Percentiles rank a stretch among this genome's conserved stretches.
These are phyloP conservation scores for Cymodocea nodosa DNA, from an alignment of 116 monocot genomes.

Conservation along the genomic window DNA sequence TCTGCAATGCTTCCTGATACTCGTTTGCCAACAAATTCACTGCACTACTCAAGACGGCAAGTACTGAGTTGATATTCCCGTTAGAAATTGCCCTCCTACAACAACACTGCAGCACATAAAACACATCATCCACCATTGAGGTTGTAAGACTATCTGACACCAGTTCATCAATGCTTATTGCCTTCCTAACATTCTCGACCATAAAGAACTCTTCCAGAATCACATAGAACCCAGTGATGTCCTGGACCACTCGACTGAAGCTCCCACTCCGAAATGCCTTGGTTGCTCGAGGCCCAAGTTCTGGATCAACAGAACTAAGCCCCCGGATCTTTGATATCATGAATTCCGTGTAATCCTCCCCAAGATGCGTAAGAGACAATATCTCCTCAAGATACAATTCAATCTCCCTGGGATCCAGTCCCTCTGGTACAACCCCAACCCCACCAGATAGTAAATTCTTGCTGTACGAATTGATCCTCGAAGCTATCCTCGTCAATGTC, in stretches of 20 bases:
- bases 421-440: constrained; percentile 13
- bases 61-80: constrained; percentile 66
- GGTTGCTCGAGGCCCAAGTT: constrained; percentile 52
- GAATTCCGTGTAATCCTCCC: constrained; percentile 91
- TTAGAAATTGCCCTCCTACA: constrained; percentile 81
- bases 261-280: constrained; percentile 67
- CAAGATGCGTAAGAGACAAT: constrained; percentile 67
- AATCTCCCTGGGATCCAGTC: constrained; percentile 88
- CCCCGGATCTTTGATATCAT: constrained; percentile 81
- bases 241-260: constrained; percentile 69
- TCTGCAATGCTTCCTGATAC: constrained; percentile 83
- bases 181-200: constrained; percentile 99
- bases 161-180: constrained; percentile 77
- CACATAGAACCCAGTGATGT: constrained; percentile 92
- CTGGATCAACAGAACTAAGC: constrained; percentile 54
- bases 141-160: constrained; percentile 69
- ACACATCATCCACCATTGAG: constrained; percentile 96
- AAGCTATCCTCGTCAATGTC: constrained; percentile 35
- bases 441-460: constrained; percentile 64
- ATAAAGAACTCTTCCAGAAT: constrained; percentile 95
- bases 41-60: constrained; percentile 66
- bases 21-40: constrained; percentile 70
- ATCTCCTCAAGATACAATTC: constrained; percentile 90
- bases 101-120: constrained; percentile 92
- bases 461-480: constrained; percentile 83